Evolutionary conservation across 495 filamentous ascomycete species (phyloP).

Genomic region (Penicillium soppii): DNA sequence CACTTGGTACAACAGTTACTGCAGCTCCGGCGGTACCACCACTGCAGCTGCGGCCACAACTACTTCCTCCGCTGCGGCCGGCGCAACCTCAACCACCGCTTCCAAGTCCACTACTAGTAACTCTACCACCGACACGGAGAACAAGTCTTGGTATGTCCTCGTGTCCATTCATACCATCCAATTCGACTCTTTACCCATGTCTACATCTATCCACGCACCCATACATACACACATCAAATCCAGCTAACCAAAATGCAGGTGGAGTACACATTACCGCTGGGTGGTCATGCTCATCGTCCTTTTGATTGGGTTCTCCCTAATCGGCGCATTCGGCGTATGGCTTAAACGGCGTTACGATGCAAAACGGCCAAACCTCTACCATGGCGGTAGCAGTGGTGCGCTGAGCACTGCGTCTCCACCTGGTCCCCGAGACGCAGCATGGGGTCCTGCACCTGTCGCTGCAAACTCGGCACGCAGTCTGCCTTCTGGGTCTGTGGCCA

Average conservation of each 20-base stretch:
- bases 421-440: not conserved
- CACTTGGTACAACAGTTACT: conserved; percentile 51
- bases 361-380: conserved; percentile 39
- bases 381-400: conserved; percentile 20
- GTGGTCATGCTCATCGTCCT: conserved; percentile 56
- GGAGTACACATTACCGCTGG: conserved; percentile 51
- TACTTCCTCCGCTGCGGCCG: conserved; percentile 12
- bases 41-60: conserved; percentile 10
- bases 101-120: conserved; percentile 2
- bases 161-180: too few relatives aligned
- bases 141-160: conserved; percentile 33
- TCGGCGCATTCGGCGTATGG: conserved; percentile 39
- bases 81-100: too few relatives aligned
- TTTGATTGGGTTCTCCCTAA: conserved; percentile 39
- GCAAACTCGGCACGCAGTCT: not conserved
- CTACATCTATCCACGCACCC: too few relatives aligned
- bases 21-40: conserved; percentile 27
- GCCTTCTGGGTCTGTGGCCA: conserved; percentile 23
- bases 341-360: conserved; percentile 50
- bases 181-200: too few relatives aligned
- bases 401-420: conserved; percentile 7
- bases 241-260: conserved; percentile 31
- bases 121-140: conserved; percentile 2
- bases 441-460: not conserved
- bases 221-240: too few relatives aligned